Percentiles rank a stretch among this genome's conserved stretches.
These are phyloP conservation scores for Cutaneotrichosporon curvatum DNA, from an alignment of 1,284 basidiomycete genomes.

Conservation along the genomic window DNA sequence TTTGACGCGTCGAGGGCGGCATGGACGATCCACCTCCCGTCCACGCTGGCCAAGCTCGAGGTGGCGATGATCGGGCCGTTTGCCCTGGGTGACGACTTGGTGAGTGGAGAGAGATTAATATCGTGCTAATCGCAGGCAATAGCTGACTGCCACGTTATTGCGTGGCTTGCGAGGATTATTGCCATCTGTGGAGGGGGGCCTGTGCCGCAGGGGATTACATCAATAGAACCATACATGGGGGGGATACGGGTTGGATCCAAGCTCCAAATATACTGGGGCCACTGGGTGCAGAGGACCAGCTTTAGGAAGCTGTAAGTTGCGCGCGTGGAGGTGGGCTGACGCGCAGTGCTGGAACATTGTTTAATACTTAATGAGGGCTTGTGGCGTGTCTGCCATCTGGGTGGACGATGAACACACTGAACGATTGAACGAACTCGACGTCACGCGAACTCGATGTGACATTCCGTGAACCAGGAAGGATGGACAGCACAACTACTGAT, in stretches of 20 bases:
- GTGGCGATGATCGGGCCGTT: slow-evolving; percentile 63
- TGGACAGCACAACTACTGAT: too few relatives aligned
- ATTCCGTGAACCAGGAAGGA: too few relatives aligned
- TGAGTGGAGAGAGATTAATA: slow-evolving; percentile 21
- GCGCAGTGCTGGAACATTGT: too few relatives aligned
- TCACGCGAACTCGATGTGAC: too few relatives aligned
- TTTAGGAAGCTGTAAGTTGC: slow-evolving; percentile 59
- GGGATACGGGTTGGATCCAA: slow-evolving; percentile 38
- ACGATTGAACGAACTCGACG: too few relatives aligned
- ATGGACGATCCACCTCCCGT: slow-evolving; percentile 51
- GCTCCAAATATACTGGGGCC: slow-evolving; percentile 55
- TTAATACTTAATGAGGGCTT: too few relatives aligned
- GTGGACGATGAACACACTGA: too few relatives aligned
- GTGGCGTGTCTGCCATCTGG: too few relatives aligned
- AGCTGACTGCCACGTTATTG: slow-evolving; percentile 70
- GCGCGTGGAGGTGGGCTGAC: neutral
- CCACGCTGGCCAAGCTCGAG: slow-evolving; percentile 51
- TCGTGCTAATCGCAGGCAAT: slow-evolving; percentile 52
- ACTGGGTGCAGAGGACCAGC: slow-evolving; percentile 57
- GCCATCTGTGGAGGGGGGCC: slow-evolving; percentile 53
- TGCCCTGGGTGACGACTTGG: slow-evolving; percentile 55
- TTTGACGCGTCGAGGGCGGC: slow-evolving; percentile 40
- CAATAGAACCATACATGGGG: slow-evolving; percentile 32
- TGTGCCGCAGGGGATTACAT: slow-evolving; percentile 46
- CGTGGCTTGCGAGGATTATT: slow-evolving; percentile 65